Percentiles rank a stretch among this genome's conserved stretches.
phyloP scores from a whole-genome alignment of 257 asterid species.

The Nicotiana paniculata region DNA sequence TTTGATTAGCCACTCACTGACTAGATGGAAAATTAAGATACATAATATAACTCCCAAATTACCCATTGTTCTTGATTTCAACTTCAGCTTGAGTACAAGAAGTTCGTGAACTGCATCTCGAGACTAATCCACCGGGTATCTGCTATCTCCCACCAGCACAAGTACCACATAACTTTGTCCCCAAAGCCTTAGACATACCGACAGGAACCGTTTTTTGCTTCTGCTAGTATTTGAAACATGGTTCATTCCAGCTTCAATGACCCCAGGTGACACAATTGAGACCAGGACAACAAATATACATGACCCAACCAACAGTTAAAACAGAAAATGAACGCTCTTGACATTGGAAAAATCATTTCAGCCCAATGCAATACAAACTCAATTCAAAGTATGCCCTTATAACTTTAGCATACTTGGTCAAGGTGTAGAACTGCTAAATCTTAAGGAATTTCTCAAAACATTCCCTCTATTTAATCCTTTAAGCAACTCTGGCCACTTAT shows the following conservation, averaged over 20 bases:
- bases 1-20: not conserved
- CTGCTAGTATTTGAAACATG: not conserved
- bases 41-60: not conserved
- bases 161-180: not conserved
- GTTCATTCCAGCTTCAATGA: not conserved
- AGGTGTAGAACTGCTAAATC: not conserved
- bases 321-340: not conserved
- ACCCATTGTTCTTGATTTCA: constrained; percentile 4
- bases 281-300: not conserved
- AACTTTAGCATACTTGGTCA: not conserved
- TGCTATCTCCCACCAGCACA: not conserved
- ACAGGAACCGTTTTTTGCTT: not conserved
- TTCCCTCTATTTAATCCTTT: not conserved
- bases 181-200: not conserved
- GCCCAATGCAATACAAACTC: not conserved
- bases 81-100: not conserved
- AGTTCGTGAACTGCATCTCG: not conserved
- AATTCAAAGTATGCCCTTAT: not conserved
- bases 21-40: not conserved
- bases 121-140: not conserved
- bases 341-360: constrained; percentile 2
- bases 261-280: not conserved
- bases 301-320: not conserved
- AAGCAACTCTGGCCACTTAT: not conserved
- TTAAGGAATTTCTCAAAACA: not conserved